Base-by-base conservation (phyloP, 306 rosid species). In the Medicago lupulina region DNA sequence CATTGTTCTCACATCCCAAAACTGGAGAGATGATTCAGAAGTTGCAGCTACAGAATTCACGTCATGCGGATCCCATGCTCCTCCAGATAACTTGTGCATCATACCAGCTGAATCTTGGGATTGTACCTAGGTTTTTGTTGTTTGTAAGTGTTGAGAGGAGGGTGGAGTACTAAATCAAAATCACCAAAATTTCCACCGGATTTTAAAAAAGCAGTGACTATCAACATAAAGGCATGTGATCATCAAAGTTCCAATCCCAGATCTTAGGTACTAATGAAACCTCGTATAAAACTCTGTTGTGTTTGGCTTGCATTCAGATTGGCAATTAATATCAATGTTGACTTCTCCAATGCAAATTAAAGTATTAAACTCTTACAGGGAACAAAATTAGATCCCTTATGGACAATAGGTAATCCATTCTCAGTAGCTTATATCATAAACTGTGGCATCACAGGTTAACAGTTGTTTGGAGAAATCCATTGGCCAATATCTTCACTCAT, bases 31-130 rank as follows among this genome's bases (percentile, higher is more conserved):
- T 25, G 98, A 95, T 86, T 92, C 98, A 84, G 84, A 86, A 75
- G 89, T 92, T 59, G 88, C 89, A 19, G 93, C 95, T 78, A 95
- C 85, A 79, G 93, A 92, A 89, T 90, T 92, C 78, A 81, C 79
- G 76, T 95, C 96, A 84, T 95, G 98, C 4, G 98, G 98, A 88
- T 95, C 97, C 97, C 98, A 95, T 73, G 97, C 93, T 49, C 98
- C 97, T 85, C 96, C 98, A 82, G 95, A 87, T 69, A 93, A 81
- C 82, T 86, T 83, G 85, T 87, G 98, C 83, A 90, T 76, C 84
- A 89, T 80, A 57, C 97, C 97, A 64, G 91, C 93, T 15, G 99
- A 92, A 80, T 90, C 93, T 83, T 90, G 88, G 0, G 97, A 90
- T 84, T 95, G 97, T 61, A 89, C 90, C 99, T 95, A 82, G 58